Conservation (phyloP, 2,329 filamentous ascomycete species). For the Trichoderma arundinaceum region DNA sequence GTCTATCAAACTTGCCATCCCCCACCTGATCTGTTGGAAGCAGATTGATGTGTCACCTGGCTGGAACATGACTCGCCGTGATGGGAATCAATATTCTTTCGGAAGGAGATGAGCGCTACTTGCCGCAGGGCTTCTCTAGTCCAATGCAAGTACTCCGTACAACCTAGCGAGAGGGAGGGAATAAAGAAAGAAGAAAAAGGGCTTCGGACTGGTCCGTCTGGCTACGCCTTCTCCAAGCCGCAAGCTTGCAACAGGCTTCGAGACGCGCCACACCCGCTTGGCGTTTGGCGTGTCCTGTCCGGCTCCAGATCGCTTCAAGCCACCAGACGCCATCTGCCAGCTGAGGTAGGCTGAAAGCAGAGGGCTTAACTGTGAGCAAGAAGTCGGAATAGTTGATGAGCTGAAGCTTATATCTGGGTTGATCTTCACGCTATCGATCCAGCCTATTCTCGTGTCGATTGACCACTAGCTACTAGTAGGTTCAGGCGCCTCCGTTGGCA, state of each 20-base stretch:
- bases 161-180: too few species aligned
- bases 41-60: slow-evolving; percentile 22
- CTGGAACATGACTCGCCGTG: slow-evolving; percentile 13
- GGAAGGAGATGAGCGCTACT: not conserved
- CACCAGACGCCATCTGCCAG: not conserved
- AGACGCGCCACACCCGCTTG: slow-evolving; percentile 2
- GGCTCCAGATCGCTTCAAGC: not conserved
- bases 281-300: not conserved
- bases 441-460: not conserved
- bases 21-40: slow-evolving; percentile 27
- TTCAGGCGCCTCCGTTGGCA: not conserved
- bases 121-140: not conserved
- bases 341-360: not conserved
- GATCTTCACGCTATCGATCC: not conserved
- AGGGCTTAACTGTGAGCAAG: not conserved
- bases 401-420: not conserved
- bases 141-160: not conserved
- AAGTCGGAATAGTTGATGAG: not conserved
- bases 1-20: slow-evolving; percentile 23
- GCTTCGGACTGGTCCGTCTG: slow-evolving; percentile 11
- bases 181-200: not conserved
- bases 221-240: not conserved
- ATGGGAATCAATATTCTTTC: slow-evolving; percentile 3
- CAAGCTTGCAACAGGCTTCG: not conserved
- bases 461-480: not conserved